Percentiles rank a stretch among this genome's conserved stretches.
phyloP scores from a whole-genome alignment of 2,329 filamentous ascomycete species.

The Diplodia intermedia region DNA sequence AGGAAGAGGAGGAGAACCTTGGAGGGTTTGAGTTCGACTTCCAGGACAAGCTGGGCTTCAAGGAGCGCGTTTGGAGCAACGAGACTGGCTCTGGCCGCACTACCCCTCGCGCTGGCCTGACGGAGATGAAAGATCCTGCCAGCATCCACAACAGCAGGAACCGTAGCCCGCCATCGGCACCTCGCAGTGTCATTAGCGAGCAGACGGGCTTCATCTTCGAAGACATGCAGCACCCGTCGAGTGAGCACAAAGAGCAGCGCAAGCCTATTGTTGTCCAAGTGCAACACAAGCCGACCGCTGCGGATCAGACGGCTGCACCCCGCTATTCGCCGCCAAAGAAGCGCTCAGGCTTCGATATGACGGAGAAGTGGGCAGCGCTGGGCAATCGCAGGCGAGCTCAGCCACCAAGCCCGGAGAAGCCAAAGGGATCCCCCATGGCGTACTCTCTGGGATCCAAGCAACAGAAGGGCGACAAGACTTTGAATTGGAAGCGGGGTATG shows the following conservation, averaged over 20 bases:
- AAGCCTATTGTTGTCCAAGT: slow-evolving; percentile 42
- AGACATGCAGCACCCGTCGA: slow-evolving; percentile 74
- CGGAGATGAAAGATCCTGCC: slow-evolving; percentile 62
- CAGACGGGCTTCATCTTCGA: slow-evolving; percentile 77
- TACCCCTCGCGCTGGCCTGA: slow-evolving; percentile 59
- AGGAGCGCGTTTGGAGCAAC: slow-evolving; percentile 48
- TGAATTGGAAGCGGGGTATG: slow-evolving; percentile 44
- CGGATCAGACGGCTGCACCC: slow-evolving; percentile 38
- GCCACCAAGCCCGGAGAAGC: slow-evolving; percentile 54
- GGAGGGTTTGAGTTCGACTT: slow-evolving; percentile 65
- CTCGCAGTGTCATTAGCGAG: slow-evolving; percentile 61
- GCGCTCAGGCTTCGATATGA: slow-evolving; percentile 50
- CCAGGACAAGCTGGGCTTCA: slow-evolving; percentile 40
- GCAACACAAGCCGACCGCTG: background rate
- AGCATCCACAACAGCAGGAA: slow-evolving; percentile 58
- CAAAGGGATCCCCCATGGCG: slow-evolving; percentile 44
- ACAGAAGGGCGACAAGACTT: slow-evolving; percentile 49
- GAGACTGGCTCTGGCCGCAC: slow-evolving; percentile 54
- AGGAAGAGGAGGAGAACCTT: slow-evolving; percentile 80
- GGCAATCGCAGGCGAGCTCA: slow-evolving; percentile 80
- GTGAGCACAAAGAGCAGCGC: slow-evolving; percentile 37
- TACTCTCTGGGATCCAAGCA: slow-evolving; percentile 43
- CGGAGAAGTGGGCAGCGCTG: slow-evolving; percentile 90
- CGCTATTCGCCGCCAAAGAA: slow-evolving; percentile 72
- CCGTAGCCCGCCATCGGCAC: slow-evolving; percentile 42